Base-by-base conservation (phyloP, 352 stramenopile species). In the Peronospora belbahrii region DNA sequence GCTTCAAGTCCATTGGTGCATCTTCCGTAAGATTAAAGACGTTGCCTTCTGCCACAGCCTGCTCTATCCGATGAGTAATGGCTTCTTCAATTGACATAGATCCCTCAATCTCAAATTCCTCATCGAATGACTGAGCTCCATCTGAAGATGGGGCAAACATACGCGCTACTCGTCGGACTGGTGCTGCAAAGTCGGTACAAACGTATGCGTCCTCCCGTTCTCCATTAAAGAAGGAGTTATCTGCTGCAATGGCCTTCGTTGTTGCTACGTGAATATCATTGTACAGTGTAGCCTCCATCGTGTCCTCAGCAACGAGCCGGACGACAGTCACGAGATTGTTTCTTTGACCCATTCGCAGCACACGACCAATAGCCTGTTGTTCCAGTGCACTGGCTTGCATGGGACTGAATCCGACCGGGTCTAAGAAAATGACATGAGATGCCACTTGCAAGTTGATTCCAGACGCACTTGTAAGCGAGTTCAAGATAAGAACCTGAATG, bases 371-470 rank as follows among this genome's bases (percentile, higher is more conserved):
- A 13, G 83, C 83, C 30, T 94, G 83, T 42, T 83, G 66, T 60
- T 92, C 83, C 19, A 92, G 56, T 11, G 80, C 74, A 24, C 69
- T 83, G 23, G 75, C 83, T 40, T 94, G 78, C n/a, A 67, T 69
- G 1, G 75, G 64, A 34, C 66, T 86, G 33, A 62, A 76, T 7
- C 83, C 78, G 7, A 87, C 73, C 0, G 78, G 77, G 34, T 94
- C 83, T 5, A 94, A 39, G 48, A 94, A 84, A 31, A 92, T 74
- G 17, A 92, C 73, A 30, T 91, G 82, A 5, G 77, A 88, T 11
- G 83, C 83, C 35, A 85, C 69, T 43, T 92, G 80, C 28, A 94
- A 53, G 38, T 94, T 94, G 58, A 88, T 90, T 5, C 80, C 83
- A 17, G 76, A 88, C 11, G 83, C 80, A 42, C 80, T 92, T 28